These are phyloP conservation scores for Petunia axillaris DNA, from an alignment of 257 asterid genomes.

Conservation along the genomic window DNA sequence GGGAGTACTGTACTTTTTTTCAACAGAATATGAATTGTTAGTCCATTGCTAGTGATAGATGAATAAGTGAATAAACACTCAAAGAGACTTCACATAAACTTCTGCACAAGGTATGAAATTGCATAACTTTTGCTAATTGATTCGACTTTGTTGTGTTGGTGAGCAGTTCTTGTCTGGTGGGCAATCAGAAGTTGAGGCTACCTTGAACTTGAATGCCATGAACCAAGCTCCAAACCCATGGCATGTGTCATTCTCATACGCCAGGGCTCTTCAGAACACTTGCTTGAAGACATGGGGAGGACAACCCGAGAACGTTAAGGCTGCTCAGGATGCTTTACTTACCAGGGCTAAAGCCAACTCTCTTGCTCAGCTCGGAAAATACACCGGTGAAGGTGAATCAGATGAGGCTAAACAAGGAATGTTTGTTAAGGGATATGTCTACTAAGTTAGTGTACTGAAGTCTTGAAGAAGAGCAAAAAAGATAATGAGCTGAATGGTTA, in stretches of 20 bases:
- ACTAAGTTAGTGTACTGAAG: constrained; percentile 40
- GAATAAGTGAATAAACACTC: neutral
- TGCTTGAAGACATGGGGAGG: constrained; percentile 85
- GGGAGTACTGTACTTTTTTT: neutral
- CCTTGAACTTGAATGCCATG: constrained; percentile 79
- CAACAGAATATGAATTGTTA: constrained; percentile 4
- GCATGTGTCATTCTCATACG: constrained; percentile 81
- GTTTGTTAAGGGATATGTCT: constrained; percentile 75
- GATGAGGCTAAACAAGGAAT: constrained; percentile 77
- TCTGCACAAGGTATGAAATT: neutral
- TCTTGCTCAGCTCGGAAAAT: constrained; percentile 79
- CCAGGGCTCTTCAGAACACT: constrained; percentile 80
- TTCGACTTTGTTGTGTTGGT: neutral
- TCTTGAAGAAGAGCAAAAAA: neutral
- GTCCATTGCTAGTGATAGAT: neutral
- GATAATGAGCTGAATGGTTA: constrained; percentile 25
- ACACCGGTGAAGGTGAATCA: constrained; percentile 75
- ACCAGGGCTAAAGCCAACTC: constrained; percentile 73
- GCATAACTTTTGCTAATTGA: neutral
- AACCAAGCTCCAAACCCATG: constrained; percentile 83
- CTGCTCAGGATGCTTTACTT: constrained; percentile 67
- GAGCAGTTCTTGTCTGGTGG: constrained; percentile 81
- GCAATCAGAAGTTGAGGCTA: constrained; percentile 83
- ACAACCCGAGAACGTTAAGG: constrained; percentile 62
- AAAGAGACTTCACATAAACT: neutral